Evolutionary conservation across 306 rosid genomes (phyloP).

Genomic region (Psophocarpus tetragonolobus): DNA sequence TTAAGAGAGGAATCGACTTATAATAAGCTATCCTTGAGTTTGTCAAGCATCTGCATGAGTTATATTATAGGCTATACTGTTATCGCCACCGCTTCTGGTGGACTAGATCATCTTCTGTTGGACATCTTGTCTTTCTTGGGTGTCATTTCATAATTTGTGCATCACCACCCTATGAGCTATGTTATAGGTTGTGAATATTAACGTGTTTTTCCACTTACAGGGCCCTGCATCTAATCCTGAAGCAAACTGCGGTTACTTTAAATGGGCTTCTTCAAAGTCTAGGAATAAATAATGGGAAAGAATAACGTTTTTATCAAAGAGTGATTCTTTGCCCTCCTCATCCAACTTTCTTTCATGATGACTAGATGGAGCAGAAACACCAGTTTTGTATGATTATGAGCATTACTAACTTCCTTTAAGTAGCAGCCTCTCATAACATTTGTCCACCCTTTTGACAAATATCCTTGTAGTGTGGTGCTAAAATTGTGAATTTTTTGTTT

Average conservation of each 20-base stretch:
- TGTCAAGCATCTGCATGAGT: background rate
- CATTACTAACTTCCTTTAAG: background rate
- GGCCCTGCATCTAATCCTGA: constrained; percentile 91
- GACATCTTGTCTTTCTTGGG: background rate
- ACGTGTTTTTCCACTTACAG: constrained; percentile 45
- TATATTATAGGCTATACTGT: background rate
- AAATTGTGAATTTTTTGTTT: background rate
- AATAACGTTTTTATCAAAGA: constrained; percentile 12
- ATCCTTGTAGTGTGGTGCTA: background rate
- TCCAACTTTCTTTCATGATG: background rate
- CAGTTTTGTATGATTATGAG: constrained; percentile 9
- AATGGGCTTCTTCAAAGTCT: constrained; percentile 91
- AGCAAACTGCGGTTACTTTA: constrained; percentile 87
- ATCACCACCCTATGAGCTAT: background rate
- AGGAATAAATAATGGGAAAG: constrained; percentile 42
- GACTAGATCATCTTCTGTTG: background rate
- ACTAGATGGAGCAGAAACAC: constrained; percentile 11
- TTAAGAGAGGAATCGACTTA: background rate
- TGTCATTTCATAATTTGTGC: background rate
- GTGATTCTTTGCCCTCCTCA: background rate
- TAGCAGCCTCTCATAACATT: constrained; percentile 10
- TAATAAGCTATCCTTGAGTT: background rate
- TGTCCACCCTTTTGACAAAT: background rate
- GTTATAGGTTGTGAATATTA: constrained; percentile 4
- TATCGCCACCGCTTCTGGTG: background rate